These are phyloP conservation scores for Parastagonospora nodorum DNA, from an alignment of 2,329 filamentous ascomycete species.

Conservation along the genomic window DNA sequence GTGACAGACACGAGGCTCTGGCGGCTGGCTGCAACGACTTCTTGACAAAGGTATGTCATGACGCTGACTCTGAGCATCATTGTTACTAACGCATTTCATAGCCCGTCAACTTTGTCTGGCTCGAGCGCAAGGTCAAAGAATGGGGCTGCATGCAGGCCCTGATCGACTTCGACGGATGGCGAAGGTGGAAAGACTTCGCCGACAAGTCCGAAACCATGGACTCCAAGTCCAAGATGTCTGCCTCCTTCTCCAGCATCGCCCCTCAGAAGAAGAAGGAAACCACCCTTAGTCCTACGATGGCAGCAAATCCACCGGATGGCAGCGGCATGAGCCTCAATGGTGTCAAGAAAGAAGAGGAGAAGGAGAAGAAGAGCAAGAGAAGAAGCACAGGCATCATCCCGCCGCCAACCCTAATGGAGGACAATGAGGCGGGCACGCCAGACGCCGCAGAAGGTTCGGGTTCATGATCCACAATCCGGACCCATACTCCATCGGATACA, in stretches of 20 bases:
- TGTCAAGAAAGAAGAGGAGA: constrained; percentile 27
- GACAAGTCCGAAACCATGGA: constrained; percentile 42
- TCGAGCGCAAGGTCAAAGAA: constrained; percentile 97
- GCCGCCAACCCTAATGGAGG: constrained; percentile 31
- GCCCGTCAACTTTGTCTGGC: constrained; percentile 97
- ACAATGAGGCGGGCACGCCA: constrained; percentile 28
- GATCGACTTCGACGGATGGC: constrained; percentile 98
- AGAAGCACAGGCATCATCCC: constrained; percentile 37
- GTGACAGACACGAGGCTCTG: constrained; percentile 90
- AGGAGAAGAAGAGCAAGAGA: constrained; percentile 41
- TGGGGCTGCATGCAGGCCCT: constrained; percentile 99
- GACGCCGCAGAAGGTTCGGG: constrained; percentile 16
- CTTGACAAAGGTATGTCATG: constrained; percentile 78
- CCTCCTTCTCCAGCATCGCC: constrained; percentile 38
- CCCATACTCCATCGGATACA: neutral
- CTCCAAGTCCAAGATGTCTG: constrained; percentile 40
- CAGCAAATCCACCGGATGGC: constrained; percentile 18
- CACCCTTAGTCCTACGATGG: constrained; percentile 18
- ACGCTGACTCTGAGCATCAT: neutral
- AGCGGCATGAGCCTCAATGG: constrained; percentile 21
- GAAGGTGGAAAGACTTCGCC: constrained; percentile 88
- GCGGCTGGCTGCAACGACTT: constrained; percentile 98
- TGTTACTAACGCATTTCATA: constrained; percentile 48
- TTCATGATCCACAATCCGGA: neutral
- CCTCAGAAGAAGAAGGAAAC: constrained; percentile 26